These are phyloP conservation scores for Lycium ferocissimum DNA, from an alignment of 257 asterid species.

Conservation along the genomic window DNA sequence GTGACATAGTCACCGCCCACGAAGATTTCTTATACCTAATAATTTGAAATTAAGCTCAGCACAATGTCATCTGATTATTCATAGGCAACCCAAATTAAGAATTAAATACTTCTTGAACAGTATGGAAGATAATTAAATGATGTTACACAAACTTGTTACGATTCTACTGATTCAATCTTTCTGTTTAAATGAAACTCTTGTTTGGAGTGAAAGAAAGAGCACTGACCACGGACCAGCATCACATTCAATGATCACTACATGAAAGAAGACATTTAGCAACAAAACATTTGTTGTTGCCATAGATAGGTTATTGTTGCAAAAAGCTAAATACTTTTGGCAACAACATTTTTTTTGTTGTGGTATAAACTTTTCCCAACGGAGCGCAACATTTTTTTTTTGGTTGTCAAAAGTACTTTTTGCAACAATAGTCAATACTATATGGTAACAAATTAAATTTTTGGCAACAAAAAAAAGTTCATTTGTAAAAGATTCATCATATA, in stretches of 20 bases:
- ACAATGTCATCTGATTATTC: not conserved
- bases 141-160: not conserved
- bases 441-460: no score
- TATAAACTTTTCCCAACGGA: no score
- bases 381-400: no score
- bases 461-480: no score
- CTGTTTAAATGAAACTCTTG: not conserved
- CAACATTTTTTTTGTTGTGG: no score
- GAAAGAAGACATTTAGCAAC: no score
- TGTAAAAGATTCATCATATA: no score
- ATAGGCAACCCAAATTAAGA: not conserved
- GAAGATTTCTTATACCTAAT: not conserved
- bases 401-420: no score
- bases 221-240: not conserved
- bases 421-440: no score
- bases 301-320: no score
- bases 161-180: not conserved
- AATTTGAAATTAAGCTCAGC: constrained; percentile 10
- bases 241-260: not conserved
- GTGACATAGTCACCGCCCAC: constrained; percentile 11
- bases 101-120: not conserved
- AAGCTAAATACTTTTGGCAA: no score
- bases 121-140: not conserved
- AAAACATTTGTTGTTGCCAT: no score
- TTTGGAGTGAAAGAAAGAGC: not conserved